Evolutionary conservation across 2,329 filamentous ascomycete genomes (phyloP).

Genomic region (Trichophyton rubrum): DNA sequence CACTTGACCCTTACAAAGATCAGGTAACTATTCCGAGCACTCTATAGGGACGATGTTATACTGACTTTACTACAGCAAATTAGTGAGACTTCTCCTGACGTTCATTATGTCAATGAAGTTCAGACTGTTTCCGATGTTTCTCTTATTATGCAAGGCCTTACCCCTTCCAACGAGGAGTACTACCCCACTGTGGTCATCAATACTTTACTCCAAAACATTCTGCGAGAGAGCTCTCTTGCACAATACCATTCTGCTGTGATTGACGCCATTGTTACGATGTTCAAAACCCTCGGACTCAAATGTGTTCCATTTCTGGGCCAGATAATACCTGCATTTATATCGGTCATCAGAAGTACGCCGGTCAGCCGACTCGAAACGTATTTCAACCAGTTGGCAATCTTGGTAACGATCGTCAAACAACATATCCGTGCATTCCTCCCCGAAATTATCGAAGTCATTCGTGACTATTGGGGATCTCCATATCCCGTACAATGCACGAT

Average conservation of each 20-base stretch:
- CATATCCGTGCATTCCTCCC: conserved; percentile 87
- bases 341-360: conserved; percentile 73
- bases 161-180: conserved; percentile 94
- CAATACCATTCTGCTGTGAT: conserved; percentile 91
- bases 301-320: conserved; percentile 90
- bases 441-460: conserved; percentile 71
- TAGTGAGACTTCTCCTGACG: conserved; percentile 74
- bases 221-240: conserved; percentile 78
- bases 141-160: conserved; percentile 93
- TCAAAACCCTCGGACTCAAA: conserved; percentile 87
- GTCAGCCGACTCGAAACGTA: conserved; percentile 77
- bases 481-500: conserved; percentile 81
- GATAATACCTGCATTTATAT: conserved; percentile 86
- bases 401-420: conserved; percentile 90
- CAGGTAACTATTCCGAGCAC: conserved; percentile 40
- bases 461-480: conserved; percentile 79
- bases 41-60: neutral
- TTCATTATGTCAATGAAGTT: conserved; percentile 56
- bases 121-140: conserved; percentile 78
- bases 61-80: conserved; percentile 47
- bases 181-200: conserved; percentile 98
- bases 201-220: conserved; percentile 69
- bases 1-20: conserved; percentile 90
- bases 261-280: conserved; percentile 97
- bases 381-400: conserved; percentile 86